These are phyloP conservation scores for Akanthomyces muscarius DNA, from an alignment of 2,329 filamentous ascomycete species.

Conservation along the genomic window DNA sequence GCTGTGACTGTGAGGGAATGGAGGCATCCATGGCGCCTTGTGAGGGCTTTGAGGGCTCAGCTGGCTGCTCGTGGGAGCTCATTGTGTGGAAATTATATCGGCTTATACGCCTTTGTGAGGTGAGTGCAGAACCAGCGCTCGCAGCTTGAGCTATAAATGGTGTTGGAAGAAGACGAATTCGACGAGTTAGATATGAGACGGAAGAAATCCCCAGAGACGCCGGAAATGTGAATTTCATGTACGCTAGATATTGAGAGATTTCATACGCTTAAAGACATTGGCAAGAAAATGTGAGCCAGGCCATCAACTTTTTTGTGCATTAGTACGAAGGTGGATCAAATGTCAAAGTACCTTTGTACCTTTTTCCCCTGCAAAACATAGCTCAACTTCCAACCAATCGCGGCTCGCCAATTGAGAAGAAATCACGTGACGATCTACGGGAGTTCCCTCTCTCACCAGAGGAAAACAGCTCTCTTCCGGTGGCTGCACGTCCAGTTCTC, in stretches of 20 bases:
- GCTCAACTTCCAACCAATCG: constrained; percentile 28
- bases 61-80: constrained; percentile 11
- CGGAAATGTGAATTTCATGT: background rate
- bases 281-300: background rate
- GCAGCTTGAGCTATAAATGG: background rate
- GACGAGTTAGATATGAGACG: background rate
- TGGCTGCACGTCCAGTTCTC: background rate
- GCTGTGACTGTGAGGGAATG: constrained; percentile 4
- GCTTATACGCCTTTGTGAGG: constrained; percentile 7
- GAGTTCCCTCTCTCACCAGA: constrained; percentile 6
- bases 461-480: constrained; percentile 16
- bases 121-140: background rate
- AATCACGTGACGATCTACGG: constrained; percentile 31
- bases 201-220: background rate
- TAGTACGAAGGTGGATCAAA: background rate
- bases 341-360: constrained; percentile 5
- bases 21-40: constrained; percentile 4
- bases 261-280: background rate
- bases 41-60: background rate
- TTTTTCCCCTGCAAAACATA: background rate
- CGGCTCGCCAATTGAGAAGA: constrained; percentile 31
- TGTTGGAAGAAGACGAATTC: background rate
- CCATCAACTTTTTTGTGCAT: background rate
- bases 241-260: background rate
- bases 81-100: constrained; percentile 4